These are phyloP conservation scores for Naganishia randhawae DNA, from an alignment of 768 basidiomycete species.

Conservation along the genomic window DNA sequence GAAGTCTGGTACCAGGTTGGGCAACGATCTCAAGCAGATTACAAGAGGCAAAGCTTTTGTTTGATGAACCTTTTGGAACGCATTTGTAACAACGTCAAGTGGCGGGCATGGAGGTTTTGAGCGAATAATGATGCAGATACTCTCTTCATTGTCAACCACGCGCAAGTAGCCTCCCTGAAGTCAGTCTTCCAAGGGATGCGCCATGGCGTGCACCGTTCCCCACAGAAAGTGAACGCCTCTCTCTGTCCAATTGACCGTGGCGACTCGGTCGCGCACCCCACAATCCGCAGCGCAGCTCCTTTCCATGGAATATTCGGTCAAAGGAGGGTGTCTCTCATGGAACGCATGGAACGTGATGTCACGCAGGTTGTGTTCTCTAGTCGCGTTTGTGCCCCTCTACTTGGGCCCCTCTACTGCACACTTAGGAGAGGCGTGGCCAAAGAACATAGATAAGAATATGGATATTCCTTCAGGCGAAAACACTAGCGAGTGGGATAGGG, in stretches of 20 bases:
- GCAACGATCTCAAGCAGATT: slow-evolving; percentile 26
- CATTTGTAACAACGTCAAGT: not conserved
- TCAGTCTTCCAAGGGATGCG: not conserved
- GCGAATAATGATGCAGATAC: not conserved
- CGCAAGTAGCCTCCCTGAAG: not conserved
- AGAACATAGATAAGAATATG: too few species aligned
- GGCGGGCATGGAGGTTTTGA: not conserved
- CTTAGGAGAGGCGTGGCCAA: not conserved
- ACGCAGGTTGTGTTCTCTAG: too few species aligned
- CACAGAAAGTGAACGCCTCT: too few species aligned
- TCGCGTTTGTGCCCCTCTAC: not conserved
- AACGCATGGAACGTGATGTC: not conserved
- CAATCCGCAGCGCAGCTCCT: too few species aligned
- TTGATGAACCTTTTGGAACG: not conserved
- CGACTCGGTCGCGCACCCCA: slow-evolving; percentile 1
- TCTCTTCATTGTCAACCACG: not conserved
- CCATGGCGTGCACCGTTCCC: too few species aligned
- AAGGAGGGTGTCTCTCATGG: not conserved
- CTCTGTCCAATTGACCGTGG: not conserved
- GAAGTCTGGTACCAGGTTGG: slow-evolving; percentile 25
- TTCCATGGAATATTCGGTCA: not conserved
- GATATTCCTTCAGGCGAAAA: not conserved
- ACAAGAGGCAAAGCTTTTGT: slow-evolving; percentile 2
- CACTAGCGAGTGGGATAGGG: too few species aligned
- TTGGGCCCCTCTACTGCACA: not conserved